phyloP scores from a whole-genome alignment of 2,329 filamentous ascomycete species.

The Penicillium sp. region DNA sequence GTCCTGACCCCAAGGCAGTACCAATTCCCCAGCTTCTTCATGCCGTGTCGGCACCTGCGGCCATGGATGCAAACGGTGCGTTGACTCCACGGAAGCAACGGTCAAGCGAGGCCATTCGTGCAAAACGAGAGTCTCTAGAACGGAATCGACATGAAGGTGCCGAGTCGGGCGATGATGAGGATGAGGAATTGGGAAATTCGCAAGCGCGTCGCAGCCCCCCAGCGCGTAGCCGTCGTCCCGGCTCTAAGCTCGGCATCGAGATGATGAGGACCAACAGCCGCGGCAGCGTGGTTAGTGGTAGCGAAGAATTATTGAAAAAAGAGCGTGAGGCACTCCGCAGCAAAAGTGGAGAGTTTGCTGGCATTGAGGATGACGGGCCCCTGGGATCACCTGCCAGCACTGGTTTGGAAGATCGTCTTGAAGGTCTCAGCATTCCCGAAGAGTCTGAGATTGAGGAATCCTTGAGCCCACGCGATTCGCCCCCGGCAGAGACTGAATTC shows the following conservation, averaged over 20 bases:
- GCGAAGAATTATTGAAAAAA: conserved; percentile 36
- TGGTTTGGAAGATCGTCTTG: conserved; percentile 30
- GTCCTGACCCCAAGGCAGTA: conserved; percentile 23
- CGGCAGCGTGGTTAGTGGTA: conserved; percentile 61
- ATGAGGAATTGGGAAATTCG: conserved; percentile 71
- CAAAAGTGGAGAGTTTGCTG: conserved; percentile 19
- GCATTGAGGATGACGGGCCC: conserved; percentile 22
- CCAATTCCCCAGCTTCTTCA: conserved; percentile 52
- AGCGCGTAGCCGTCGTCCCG: conserved; percentile 55
- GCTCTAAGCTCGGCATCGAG: conserved; percentile 86
- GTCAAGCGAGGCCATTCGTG: conserved; percentile 66
- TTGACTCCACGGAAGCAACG: conserved; percentile 56
- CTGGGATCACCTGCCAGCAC: conserved; percentile 21
- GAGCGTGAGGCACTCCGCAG: conserved; percentile 32
- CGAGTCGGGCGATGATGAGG: conserved; percentile 90
- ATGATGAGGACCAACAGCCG: conserved; percentile 98
- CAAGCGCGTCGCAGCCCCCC: conserved; percentile 49
- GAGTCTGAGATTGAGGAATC: conserved; percentile 32
- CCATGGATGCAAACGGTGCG: conserved; percentile 49
- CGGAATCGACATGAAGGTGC: conserved; percentile 65
- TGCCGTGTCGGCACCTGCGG: conserved; percentile 60
- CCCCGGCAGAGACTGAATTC: conserved; percentile 2
- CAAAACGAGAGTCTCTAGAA: conserved; percentile 69
- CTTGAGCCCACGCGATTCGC: conserved; percentile 21
- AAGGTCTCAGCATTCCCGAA: conserved; percentile 32